Conservation (phyloP, 495 filamentous ascomycete species). For the Penicillium psychrofluorescens region DNA sequence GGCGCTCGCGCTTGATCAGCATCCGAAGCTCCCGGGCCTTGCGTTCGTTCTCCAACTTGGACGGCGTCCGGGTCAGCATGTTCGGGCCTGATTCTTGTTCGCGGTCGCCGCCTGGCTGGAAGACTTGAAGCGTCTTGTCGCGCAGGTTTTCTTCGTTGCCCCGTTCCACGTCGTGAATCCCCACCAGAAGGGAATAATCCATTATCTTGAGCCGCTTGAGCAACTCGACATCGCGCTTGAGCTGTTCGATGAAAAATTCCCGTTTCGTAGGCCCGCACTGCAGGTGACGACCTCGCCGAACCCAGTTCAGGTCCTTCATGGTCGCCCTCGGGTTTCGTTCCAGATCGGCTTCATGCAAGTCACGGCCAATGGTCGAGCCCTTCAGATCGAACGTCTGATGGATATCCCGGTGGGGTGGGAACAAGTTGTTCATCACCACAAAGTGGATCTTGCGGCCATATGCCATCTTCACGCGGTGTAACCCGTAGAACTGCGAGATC, state of each 20-base stretch:
- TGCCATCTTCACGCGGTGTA: slow-evolving; percentile 97
- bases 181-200: slow-evolving; percentile 95
- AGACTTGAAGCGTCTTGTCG: slow-evolving; percentile 90
- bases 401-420: slow-evolving; percentile 94
- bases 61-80: slow-evolving; percentile 82
- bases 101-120: slow-evolving; percentile 74
- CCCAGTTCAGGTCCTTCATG: slow-evolving; percentile 95
- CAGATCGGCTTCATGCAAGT: slow-evolving; percentile 82
- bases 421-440: slow-evolving; percentile 99
- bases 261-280: slow-evolving; percentile 86
- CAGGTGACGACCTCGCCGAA: slow-evolving; percentile 74
- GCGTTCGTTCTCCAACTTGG: slow-evolving; percentile 84
- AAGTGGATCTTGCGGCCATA: slow-evolving; percentile 99
- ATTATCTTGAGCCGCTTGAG: slow-evolving; percentile 89
- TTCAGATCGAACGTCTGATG: slow-evolving; percentile 97
- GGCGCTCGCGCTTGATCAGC: slow-evolving; percentile 86
- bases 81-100: slow-evolving; percentile 50
- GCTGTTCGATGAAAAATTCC: slow-evolving; percentile 76
- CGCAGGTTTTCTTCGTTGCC: slow-evolving; percentile 95
- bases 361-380: slow-evolving; percentile 90
- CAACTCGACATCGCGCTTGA: slow-evolving; percentile 77
- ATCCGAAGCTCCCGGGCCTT: slow-evolving; percentile 89
- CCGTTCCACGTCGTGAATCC: slow-evolving; percentile 80
- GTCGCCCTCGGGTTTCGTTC: slow-evolving; percentile 87
- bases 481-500: slow-evolving; percentile 94